Base-by-base conservation (phyloP, 129 eudicot species). In the Calendula officinalis region DNA sequence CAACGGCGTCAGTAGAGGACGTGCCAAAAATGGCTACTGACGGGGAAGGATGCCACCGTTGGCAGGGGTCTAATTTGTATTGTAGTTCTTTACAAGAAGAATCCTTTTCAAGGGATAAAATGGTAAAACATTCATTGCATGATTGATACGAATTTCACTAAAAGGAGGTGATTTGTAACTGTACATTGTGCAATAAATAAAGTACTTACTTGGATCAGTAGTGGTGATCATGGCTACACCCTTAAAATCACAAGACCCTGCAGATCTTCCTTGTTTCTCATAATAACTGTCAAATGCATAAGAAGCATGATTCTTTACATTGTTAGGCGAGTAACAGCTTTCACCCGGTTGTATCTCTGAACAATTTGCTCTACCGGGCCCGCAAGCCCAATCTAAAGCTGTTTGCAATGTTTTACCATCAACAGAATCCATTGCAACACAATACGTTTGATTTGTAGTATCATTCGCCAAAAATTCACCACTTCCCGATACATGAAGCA, bases 311-410 rank as follows among this genome's bases (percentile, higher is more conserved):
- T 74, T 85, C 62, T 76, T 71, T 50, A 88, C 95, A 68, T 81
- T 86, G 64, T 88, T 92, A 17, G 99, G 99, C 71, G 76, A 82
- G 59, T 92, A 92, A 69, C 99, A 92, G 44, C 59, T 72, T 77
- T 88, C 87, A 58, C 99, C 99, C 0, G 96, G 99, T 75, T 92
- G 99, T 75, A 92, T 85, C 60, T 85, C 99, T 3, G 95, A 83
- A 62, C 96, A 92, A 80, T 92, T 92, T 4, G 99, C 96, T 67
- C 91, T 77, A 67, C 99, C 99, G 0, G 99, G 99, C 34, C 99
- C 99, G 71, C 99, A 92, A 16, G 99, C 95, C 99, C 99, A 92
- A 80, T 92, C 99, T 77, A 88, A 78, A 14, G 99, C 96, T 7
- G 96, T 66, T 76, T 88, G 99, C 80, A 92, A 70, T 36, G 96